These are phyloP conservation scores for Alternaria viburni DNA, from an alignment of 2,329 filamentous ascomycete genomes.

Conservation along the genomic window DNA sequence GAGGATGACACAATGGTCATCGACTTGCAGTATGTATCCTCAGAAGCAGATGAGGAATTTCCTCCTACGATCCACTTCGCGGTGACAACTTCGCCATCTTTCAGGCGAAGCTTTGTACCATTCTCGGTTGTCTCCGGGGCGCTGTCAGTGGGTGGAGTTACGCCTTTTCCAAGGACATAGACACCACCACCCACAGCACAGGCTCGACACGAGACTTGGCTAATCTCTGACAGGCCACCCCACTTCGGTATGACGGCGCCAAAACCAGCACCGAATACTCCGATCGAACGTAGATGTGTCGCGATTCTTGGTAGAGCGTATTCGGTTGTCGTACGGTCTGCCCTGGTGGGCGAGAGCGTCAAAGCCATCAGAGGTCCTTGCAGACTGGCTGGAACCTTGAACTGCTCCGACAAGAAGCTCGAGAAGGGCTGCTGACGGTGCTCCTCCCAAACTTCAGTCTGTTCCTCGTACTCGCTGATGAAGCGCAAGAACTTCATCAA, in stretches of 20 bases:
- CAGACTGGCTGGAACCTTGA: conserved; percentile 65
- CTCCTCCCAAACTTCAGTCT: conserved; percentile 64
- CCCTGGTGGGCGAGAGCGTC: conserved; percentile 70
- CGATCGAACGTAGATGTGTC: conserved; percentile 84
- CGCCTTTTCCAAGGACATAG: conserved; percentile 80
- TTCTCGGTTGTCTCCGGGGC: conserved; percentile 8
- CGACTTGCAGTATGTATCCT: conserved; percentile 59
- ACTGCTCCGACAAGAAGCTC: conserved; percentile 63
- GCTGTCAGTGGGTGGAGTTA: conserved; percentile 46
- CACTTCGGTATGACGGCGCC: conserved; percentile 91
- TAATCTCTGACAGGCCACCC: conserved; percentile 86
- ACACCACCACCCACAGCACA: conserved; percentile 88
- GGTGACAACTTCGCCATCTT: conserved; percentile 64
- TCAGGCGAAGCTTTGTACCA: conserved; percentile 57
- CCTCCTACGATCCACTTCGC: conserved; percentile 62
- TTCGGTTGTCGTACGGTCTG: conserved; percentile 64
- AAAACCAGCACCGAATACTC: conserved; percentile 86
- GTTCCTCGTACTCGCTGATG: conserved; percentile 73
- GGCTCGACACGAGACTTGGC: conserved; percentile 89
- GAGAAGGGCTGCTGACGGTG: conserved; percentile 63
- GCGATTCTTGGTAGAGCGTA: conserved; percentile 76
- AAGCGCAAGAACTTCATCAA: conserved; percentile 96
- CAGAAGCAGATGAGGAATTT: conserved; percentile 16
- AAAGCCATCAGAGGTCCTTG: conserved; percentile 72
- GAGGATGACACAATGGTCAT: conserved; percentile 73